Evolutionary conservation across 2,329 filamentous ascomycete species (phyloP).

Genomic region (Sporothrix euskadiensis): DNA sequence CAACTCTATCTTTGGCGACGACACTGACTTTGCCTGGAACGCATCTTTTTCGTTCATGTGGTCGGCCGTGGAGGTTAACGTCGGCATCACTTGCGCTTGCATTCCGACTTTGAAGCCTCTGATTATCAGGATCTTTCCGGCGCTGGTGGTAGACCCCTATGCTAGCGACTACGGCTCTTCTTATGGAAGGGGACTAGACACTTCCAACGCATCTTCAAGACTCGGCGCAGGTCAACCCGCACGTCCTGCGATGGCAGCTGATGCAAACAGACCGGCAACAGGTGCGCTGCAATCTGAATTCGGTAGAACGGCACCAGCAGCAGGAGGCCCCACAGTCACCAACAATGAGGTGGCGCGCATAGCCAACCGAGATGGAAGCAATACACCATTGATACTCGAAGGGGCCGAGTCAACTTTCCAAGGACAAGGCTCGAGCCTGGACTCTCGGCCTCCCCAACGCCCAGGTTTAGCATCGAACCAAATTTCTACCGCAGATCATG

Average conservation of each 20-base stretch:
- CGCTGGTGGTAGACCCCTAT: slow-evolving; percentile 56
- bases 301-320: neutral
- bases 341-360: neutral
- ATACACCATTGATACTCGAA: neutral
- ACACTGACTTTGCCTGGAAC: slow-evolving; percentile 65
- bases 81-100: slow-evolving; percentile 86
- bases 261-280: neutral
- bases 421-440: neutral
- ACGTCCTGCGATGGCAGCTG: neutral
- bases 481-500: neutral
- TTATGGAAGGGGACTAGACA: slow-evolving; percentile 17
- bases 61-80: slow-evolving; percentile 87
- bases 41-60: slow-evolving; percentile 87
- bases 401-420: neutral
- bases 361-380: neutral
- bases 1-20: slow-evolving; percentile 52
- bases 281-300: neutral
- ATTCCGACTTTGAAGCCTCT: slow-evolving; percentile 91
- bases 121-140: slow-evolving; percentile 63
- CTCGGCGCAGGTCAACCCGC: neutral
- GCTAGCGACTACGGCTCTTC: slow-evolving; percentile 41
- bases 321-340: neutral
- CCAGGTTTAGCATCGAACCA: neutral
- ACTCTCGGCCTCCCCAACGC: neutral
- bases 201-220: slow-evolving; percentile 16